A percentile compares a stretch with the other conserved stretches of the same genome.
phyloP scores from a whole-genome alignment of 345 rosid genomes.

The Gossypium herbaceum region DNA sequence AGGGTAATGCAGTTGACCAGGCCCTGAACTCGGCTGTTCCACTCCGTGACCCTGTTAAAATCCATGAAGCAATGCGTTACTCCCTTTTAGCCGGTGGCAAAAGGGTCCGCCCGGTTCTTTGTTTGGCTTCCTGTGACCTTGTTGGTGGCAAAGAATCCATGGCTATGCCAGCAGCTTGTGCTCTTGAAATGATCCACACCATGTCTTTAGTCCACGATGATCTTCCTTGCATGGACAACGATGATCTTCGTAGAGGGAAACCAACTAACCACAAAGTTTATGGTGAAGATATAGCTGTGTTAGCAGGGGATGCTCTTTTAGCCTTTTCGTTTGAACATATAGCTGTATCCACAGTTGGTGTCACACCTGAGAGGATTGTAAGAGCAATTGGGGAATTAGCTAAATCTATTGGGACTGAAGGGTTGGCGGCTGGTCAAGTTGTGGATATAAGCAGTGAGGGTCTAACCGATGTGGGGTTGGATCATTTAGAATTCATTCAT shows the following conservation, averaged over 20 bases:
- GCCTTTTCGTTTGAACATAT: slow-evolving; percentile 75
- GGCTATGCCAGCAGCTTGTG: slow-evolving; percentile 90
- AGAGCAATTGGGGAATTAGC: slow-evolving; percentile 73
- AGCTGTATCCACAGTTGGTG: slow-evolving; percentile 47
- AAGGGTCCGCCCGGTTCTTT: slow-evolving; percentile 73
- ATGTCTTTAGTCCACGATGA: slow-evolving; percentile 97
- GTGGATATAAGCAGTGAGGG: slow-evolving; percentile 76
- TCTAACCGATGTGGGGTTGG: slow-evolving; percentile 45
- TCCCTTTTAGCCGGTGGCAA: slow-evolving; percentile 88
- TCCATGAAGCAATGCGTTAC: slow-evolving; percentile 94
- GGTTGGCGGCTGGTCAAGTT: slow-evolving; percentile 88
- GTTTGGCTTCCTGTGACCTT: slow-evolving; percentile 81
- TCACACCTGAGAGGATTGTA: slow-evolving; percentile 45
- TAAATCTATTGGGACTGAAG: slow-evolving; percentile 55
- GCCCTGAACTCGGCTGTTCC: slow-evolving; percentile 66
- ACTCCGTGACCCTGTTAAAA: slow-evolving; percentile 61
- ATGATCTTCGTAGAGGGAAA: slow-evolving; percentile 90
- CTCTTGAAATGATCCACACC: slow-evolving; percentile 90
- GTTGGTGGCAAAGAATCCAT: slow-evolving; percentile 60
- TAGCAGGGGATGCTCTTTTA: slow-evolving; percentile 88
- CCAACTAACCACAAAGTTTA: slow-evolving; percentile 84
- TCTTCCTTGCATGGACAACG: slow-evolving; percentile 93
- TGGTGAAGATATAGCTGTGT: slow-evolving; percentile 78
- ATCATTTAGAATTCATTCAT: slow-evolving; percentile 79
- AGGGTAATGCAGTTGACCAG: slow-evolving; percentile 54